Evolutionary conservation across 2,329 filamentous ascomycete genomes (phyloP).

Genomic region (Neofusicoccum cordaticola): DNA sequence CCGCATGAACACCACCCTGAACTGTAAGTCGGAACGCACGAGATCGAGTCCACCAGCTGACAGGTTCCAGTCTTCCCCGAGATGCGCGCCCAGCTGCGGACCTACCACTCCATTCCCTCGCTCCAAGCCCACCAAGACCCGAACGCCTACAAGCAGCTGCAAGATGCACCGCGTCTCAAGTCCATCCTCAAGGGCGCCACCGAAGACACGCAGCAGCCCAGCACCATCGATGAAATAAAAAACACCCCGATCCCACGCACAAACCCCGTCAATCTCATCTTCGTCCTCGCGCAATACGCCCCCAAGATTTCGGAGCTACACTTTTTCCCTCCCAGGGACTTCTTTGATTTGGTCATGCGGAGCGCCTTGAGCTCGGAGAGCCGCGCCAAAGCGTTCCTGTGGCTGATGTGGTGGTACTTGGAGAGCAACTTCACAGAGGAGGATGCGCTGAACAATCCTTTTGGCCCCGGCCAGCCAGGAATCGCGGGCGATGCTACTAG

Average conservation of each 20-base stretch:
- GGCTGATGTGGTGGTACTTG: constrained; percentile 99
- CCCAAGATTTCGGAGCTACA: constrained; percentile 90
- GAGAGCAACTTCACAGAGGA: constrained; percentile 92
- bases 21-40: constrained; percentile 62
- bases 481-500: constrained; percentile 37
- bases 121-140: constrained; percentile 92
- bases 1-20: constrained; percentile 97
- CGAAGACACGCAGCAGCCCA: constrained; percentile 84
- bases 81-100: constrained; percentile 95
- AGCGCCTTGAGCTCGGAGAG: constrained; percentile 77
- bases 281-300: constrained; percentile 86
- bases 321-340: constrained; percentile 80
- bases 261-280: constrained; percentile 96
- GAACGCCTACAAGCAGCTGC: constrained; percentile 94
- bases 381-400: constrained; percentile 83
- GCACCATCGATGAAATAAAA: constrained; percentile 79
- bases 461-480: constrained; percentile 58
- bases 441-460: constrained; percentile 85
- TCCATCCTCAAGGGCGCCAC: constrained; percentile 96
- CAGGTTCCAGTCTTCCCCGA: constrained; percentile 81
- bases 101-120: constrained; percentile 96
- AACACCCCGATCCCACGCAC: constrained; percentile 68
- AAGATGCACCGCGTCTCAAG: constrained; percentile 92
- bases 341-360: constrained; percentile 96
- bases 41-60: constrained; percentile 20